Percentiles rank a stretch among this genome's conserved stretches.
These are phyloP conservation scores for Cylindricascospora bacillispora DNA, from an alignment of 1,139 yeast species.

Conservation along the genomic window DNA sequence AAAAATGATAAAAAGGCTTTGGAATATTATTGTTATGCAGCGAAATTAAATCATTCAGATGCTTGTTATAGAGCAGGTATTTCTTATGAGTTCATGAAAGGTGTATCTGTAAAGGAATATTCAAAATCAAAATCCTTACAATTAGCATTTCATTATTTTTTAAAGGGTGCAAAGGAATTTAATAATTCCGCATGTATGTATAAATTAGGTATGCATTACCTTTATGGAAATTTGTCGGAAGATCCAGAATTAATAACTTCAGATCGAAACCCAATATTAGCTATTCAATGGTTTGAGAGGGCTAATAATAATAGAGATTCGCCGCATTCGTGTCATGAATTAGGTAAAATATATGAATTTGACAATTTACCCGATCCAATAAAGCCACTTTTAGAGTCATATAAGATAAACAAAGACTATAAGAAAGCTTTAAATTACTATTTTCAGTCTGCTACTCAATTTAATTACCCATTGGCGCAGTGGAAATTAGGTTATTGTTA, in stretches of 20 bases:
- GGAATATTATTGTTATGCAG: conserved; percentile 44
- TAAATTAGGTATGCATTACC: conserved; percentile 50
- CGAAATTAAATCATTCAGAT: conserved; percentile 40
- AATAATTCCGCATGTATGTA: conserved; percentile 51
- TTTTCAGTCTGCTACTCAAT: conserved; percentile 56
- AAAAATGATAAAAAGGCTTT: conserved; percentile 48
- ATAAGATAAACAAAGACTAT: conserved; percentile 30
- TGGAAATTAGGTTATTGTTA: conserved; percentile 78
- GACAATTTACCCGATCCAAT: conserved; percentile 23
- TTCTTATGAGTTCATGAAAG: conserved; percentile 55
- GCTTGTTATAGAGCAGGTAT: conserved; percentile 58
- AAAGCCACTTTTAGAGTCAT: conserved; percentile 8
- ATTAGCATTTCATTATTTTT: conserved; percentile 41
- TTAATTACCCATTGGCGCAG: conserved; percentile 70
- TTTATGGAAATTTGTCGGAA: conserved; percentile 34
- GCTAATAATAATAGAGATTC: conserved; percentile 32
- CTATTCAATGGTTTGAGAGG: conserved; percentile 43
- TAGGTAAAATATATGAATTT: conserved; percentile 63
- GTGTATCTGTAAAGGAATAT: conserved; percentile 22
- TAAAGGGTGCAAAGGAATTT: conserved; percentile 44
- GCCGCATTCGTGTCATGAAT: conserved; percentile 48
- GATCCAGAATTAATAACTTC: conserved; percentile 29
- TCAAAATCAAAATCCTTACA: conserved; percentile 29
- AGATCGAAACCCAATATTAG: conserved; percentile 24
- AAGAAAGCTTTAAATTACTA: conserved; percentile 56